A percentile compares a stretch with the other conserved stretches of the same genome.
These are phyloP conservation scores for Pistacia integerrima DNA, from an alignment of 345 rosid genomes.

Conservation along the genomic window DNA sequence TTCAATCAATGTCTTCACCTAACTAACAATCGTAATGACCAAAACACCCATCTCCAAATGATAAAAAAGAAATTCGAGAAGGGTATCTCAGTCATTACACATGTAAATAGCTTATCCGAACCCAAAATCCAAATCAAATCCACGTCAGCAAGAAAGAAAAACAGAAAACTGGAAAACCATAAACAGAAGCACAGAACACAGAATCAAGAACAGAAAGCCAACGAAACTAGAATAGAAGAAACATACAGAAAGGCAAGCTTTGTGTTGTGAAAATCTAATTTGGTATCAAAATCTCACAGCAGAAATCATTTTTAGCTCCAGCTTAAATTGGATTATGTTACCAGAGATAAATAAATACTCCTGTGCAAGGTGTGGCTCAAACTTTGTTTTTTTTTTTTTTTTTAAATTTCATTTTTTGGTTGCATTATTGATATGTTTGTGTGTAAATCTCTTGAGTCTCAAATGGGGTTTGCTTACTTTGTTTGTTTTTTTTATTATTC, in stretches of 20 bases:
- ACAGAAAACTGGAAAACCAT: not conserved
- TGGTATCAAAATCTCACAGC: not conserved
- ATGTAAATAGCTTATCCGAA: conserved; percentile 15
- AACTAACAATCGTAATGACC: not conserved
- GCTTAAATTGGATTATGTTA: not conserved
- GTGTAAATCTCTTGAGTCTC: conserved; percentile 1
- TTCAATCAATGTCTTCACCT: too few relatives aligned
- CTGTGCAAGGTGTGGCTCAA: conserved; percentile 19
- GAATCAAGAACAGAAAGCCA: not conserved
- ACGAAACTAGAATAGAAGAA: not conserved
- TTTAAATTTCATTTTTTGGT: not conserved
- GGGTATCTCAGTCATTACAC: not conserved
- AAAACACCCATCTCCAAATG: not conserved
- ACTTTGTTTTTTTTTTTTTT: not conserved
- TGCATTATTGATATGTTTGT: not conserved
- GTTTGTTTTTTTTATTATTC: not conserved
- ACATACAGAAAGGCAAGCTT: not conserved
- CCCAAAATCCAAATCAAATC: conserved; percentile 11
- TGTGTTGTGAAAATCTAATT: conserved; percentile 5
- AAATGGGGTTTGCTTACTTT: conserved; percentile 1
- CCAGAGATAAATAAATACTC: not conserved
- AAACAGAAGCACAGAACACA: not conserved
- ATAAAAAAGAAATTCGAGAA: not conserved
- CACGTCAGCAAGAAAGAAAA: conserved; percentile 21
- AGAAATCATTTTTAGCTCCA: not conserved